Evolutionary conservation across 768 basidiomycete genomes (phyloP).

Genomic region (Exidia glandulosa): DNA sequence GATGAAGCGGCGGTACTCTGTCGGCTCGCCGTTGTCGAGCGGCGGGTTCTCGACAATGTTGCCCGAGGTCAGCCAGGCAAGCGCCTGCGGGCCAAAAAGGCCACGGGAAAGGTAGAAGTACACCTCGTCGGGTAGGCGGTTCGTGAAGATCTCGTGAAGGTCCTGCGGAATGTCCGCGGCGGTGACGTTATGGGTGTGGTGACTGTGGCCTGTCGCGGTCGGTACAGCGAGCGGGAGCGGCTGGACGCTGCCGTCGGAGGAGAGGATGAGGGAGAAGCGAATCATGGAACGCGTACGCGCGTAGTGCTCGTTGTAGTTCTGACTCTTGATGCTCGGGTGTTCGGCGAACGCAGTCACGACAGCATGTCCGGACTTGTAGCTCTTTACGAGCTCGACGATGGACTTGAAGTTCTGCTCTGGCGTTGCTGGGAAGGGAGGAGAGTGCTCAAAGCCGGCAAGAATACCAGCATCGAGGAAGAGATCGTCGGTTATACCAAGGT

Average conservation of each 20-base stretch:
- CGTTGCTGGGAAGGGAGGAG: constrained; percentile 71
- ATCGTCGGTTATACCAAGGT: constrained; percentile 62
- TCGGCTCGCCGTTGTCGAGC: constrained; percentile 89
- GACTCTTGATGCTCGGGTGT: constrained; percentile 70
- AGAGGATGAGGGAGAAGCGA: constrained; percentile 82
- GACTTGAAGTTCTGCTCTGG: constrained; percentile 66
- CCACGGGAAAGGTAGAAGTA: constrained; percentile 95
- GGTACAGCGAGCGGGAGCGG: constrained; percentile 67
- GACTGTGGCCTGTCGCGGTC: constrained; percentile 37
- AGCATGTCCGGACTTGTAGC: constrained; percentile 81
- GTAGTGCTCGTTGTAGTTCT: constrained; percentile 75
- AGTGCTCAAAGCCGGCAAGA: constrained; percentile 80
- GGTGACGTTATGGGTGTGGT: constrained; percentile 52
- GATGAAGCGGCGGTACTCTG: constrained; percentile 87
- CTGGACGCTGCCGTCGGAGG: constrained; percentile 72
- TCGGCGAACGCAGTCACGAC: constrained; percentile 69
- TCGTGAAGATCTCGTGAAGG: constrained; percentile 89
- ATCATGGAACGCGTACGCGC: constrained; percentile 85
- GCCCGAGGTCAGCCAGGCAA: constrained; percentile 90
- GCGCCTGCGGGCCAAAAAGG: constrained; percentile 74
- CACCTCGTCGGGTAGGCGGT: constrained; percentile 89
- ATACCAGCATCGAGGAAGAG: constrained; percentile 93
- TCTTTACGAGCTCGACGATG: constrained; percentile 84
- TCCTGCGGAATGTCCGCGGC: constrained; percentile 83
- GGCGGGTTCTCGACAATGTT: constrained; percentile 79